These are phyloP conservation scores for Ophiostoma perfectum DNA, from an alignment of 2,329 filamentous ascomycete species.

Conservation along the genomic window DNA sequence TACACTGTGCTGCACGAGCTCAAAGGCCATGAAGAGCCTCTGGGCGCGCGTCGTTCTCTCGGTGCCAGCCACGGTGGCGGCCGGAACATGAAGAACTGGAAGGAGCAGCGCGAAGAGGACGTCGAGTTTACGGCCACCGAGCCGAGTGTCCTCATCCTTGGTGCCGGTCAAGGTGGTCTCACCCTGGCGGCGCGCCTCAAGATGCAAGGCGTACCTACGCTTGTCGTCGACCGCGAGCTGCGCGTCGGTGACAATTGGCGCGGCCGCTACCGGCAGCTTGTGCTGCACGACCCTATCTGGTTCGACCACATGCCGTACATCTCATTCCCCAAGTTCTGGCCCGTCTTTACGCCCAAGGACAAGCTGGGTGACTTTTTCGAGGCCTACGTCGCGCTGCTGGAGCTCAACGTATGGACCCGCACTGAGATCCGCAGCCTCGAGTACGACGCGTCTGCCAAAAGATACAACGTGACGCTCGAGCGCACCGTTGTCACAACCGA, in stretches of 20 bases:
- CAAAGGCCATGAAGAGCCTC: conserved; percentile 47
- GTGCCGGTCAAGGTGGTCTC: conserved; percentile 57
- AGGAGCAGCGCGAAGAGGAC: conserved; percentile 47
- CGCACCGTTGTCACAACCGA: conserved; percentile 38
- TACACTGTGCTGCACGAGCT: conserved; percentile 56
- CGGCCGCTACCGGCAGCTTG: conserved; percentile 57
- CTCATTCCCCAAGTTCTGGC: conserved; percentile 59
- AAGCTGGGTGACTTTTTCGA: conserved; percentile 66
- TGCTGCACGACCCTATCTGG: conserved; percentile 63
- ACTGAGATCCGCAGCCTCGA: conserved; percentile 44
- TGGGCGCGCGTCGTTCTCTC: conserved; percentile 43
- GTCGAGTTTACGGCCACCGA: conserved; percentile 45
- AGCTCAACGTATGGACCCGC: conserved; percentile 61
- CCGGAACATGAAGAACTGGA: conserved; percentile 54
- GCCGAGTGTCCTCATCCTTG: conserved; percentile 55
- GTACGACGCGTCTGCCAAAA: conserved; percentile 45
- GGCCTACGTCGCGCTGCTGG: conserved; percentile 57
- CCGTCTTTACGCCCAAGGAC: conserved; percentile 65
- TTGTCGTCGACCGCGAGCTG: conserved; percentile 55
- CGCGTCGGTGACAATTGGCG: conserved; percentile 61
- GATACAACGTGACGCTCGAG: conserved; percentile 53
- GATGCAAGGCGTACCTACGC: conserved; percentile 49
- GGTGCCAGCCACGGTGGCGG: conserved; percentile 54
- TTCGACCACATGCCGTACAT: conserved; percentile 60
- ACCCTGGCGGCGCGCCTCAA: conserved; percentile 54